phyloP scores from a whole-genome alignment of 108 stramenopile genomes.

The Cyclotella cryptica region DNA sequence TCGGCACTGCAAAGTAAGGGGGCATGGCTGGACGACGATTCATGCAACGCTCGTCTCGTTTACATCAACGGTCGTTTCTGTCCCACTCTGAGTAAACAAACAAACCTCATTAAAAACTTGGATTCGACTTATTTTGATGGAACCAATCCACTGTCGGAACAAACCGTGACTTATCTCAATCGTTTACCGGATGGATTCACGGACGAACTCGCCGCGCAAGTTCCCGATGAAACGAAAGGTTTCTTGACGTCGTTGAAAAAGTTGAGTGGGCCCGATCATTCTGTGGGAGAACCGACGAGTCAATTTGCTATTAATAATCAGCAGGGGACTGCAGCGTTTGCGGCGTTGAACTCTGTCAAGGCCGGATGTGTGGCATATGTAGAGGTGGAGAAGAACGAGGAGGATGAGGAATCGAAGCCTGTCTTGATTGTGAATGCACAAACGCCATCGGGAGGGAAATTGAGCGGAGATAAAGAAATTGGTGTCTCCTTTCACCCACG shows the following conservation, averaged over 20 bases:
- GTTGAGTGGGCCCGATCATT: conserved; percentile 83
- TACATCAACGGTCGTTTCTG: conserved; percentile 86
- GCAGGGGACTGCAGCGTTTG: conserved; percentile 92
- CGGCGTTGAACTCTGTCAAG: conserved; percentile 84
- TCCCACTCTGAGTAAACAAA: conserved; percentile 75
- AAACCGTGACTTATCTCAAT: conserved; percentile 50
- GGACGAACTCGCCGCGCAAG: conserved; percentile 82
- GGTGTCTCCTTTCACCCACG: conserved; percentile 88
- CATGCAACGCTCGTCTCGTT: conserved; percentile 77
- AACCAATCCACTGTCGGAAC: conserved; percentile 39
- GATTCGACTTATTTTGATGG: conserved; percentile 46
- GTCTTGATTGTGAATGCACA: conserved; percentile 82
- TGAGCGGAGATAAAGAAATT: conserved; percentile 24
- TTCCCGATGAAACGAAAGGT: conserved; percentile 56
- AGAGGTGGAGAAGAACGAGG: conserved; percentile 16
- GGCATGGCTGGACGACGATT: conserved; percentile 81
- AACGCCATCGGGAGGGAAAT: conserved; percentile 63
- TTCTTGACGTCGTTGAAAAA: conserved; percentile 66
- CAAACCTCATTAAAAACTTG: conserved; percentile 62
- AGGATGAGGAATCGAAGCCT: conserved; percentile 44
- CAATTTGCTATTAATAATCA: conserved; percentile 92
- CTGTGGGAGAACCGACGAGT: conserved; percentile 76
- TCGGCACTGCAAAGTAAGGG: conserved; percentile 56
- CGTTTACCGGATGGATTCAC: conserved; percentile 91
- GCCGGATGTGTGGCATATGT: conserved; percentile 83